A percentile compares a stretch with the other conserved stretches of the same genome.
These are phyloP conservation scores for Thoreauomyces humboldtii DNA, from an alignment of 192 early-diverging fungal genomes.

Conservation along the genomic window DNA sequence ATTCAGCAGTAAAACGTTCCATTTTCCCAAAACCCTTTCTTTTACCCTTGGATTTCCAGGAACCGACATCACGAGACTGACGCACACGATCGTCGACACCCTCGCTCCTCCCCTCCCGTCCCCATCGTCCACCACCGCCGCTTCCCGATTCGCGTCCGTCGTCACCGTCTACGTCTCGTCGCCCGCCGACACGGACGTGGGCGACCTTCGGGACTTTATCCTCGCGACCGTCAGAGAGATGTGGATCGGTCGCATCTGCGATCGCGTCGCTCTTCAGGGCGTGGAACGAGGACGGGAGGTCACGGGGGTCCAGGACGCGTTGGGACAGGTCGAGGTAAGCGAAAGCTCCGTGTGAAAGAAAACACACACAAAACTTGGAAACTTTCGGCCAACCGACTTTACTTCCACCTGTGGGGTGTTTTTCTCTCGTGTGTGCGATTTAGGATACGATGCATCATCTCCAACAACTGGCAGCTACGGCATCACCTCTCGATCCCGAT, in stretches of 20 bases:
- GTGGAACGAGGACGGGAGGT: constrained; percentile 35
- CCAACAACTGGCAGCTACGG: constrained; percentile 31
- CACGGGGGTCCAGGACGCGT: constrained; percentile 28
- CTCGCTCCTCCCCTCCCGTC: constrained; percentile 36
- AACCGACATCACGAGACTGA: constrained; percentile 35
- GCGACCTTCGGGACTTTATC: constrained; percentile 43
- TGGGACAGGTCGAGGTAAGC: constrained; percentile 32
- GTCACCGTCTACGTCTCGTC: constrained; percentile 42
- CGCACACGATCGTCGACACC: constrained; percentile 38
- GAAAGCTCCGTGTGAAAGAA: too few species aligned
- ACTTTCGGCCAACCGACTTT: neutral
- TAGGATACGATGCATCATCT: constrained; percentile 36
- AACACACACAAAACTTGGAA: neutral
- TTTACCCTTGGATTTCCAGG: constrained; percentile 14
- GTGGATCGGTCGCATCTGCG: constrained; percentile 41
- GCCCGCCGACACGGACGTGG: constrained; percentile 5
- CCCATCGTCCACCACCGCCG: neutral
- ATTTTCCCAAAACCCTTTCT: too few species aligned
- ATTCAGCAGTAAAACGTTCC: too few species aligned
- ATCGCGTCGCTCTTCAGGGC: constrained; percentile 38
- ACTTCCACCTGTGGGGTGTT: too few species aligned
- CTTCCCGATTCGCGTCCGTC: neutral
- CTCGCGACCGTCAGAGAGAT: constrained; percentile 39
- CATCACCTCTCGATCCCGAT: neutral
- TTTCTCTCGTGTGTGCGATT: neutral